Evolutionary conservation across 768 basidiomycete genomes (phyloP), one percentile per base, ranked within the genome.

Genomic region (Guyanaporus albipodus): DNA sequence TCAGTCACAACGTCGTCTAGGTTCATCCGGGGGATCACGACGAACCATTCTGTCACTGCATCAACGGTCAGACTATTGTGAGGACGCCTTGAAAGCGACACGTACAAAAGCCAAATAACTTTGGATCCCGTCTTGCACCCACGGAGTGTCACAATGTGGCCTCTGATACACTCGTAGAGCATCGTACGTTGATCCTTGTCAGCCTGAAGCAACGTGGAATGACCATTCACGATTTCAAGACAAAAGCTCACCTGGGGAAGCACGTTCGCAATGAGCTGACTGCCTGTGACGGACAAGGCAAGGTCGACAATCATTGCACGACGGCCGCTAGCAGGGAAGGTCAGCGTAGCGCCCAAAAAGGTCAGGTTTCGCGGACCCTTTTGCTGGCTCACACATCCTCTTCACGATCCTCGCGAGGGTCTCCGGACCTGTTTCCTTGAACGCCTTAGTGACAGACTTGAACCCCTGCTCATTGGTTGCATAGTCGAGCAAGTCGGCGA

Each of bases 81-180:
- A 15, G 22, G 18, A 45, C 24, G 15, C 31, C n/a, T n/a, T 27
- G 12, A 35, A 51, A 35, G 35, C 21, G 27, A 31, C 4, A 41
- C 76, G 38, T 61, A 78, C 77, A 92, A 92, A 40, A 92, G 74
- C 90, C 90, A 92, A 60, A 91, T 91, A 59, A 91, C 87, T 62
- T 90, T 91, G 1, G 89, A 91, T 22, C 90, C 90, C 2, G 90
- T 90, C 73, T 91, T 91, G 62, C 88, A 91, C 18, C 90, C 90
- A 29, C 90, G 79, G n/a, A 92, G 73, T 23, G 89, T 91, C 38
- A 91, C 89, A 53, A 91, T 90, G 59, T 91, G 88, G 4, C 87
- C 87, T 31, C 85, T 76, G 53, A 91, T 90, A 56, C 90, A 90
- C 34, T 91, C 89, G 57, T 90, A 91, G 28, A 92, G 71, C 49